Evolutionary conservation across 345 rosid genomes (phyloP).

Genomic region (Arabis hirsuta): DNA sequence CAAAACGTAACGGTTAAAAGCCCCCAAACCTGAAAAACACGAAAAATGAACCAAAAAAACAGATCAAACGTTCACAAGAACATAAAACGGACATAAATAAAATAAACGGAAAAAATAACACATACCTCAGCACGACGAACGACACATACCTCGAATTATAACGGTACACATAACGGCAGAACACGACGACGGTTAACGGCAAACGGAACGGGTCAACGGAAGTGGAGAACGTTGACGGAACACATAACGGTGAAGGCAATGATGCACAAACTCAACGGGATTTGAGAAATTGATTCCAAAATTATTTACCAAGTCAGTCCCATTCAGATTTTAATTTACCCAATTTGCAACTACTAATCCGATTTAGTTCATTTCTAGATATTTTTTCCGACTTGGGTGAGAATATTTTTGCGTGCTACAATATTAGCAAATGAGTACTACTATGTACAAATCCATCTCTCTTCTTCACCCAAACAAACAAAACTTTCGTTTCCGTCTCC

Average conservation of each 20-base stretch:
- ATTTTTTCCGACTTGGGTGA: constrained; percentile 32
- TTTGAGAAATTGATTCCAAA: background rate
- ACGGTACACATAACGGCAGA: constrained; percentile 22
- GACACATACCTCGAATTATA: constrained; percentile 26
- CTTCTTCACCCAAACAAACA: constrained; percentile 44
- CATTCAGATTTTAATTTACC: constrained; percentile 25
- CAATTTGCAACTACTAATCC: background rate
- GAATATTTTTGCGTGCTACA: constrained; percentile 48
- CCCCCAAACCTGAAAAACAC: constrained; percentile 15
- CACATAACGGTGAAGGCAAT: constrained; percentile 17
- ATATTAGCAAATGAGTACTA: constrained; percentile 44
- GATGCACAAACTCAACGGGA: constrained; percentile 38
- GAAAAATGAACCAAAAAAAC: background rate
- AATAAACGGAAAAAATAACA: background rate
- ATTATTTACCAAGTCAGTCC: background rate
- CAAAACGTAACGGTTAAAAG: too few relatives aligned
- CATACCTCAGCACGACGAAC: constrained; percentile 44
- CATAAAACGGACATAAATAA: background rate
- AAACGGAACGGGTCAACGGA: constrained; percentile 23
- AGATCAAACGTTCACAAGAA: constrained; percentile 26
- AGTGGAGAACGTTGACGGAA: constrained; percentile 29
- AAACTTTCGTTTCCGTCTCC: constrained; percentile 38
- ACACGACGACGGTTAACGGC: constrained; percentile 31
- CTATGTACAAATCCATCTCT: constrained; percentile 56
- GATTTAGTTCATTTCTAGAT: background rate